Percentiles rank a stretch among this genome's conserved stretches.
Evolutionary conservation across 352 stramenopile species (phyloP).

Genomic region (Phytophthora parvispora): DNA sequence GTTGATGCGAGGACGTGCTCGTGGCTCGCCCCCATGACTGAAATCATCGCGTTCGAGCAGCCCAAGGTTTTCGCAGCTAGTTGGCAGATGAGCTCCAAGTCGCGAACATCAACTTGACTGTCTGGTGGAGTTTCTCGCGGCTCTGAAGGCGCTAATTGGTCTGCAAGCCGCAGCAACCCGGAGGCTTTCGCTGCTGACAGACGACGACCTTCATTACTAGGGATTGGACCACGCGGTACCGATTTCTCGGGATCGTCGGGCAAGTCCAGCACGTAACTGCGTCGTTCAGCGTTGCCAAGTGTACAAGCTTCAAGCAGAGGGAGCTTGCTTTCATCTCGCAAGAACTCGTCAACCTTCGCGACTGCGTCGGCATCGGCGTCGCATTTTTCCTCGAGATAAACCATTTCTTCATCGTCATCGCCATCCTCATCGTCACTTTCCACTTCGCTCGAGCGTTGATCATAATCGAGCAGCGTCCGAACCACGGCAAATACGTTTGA

Average conservation of each 20-base stretch:
- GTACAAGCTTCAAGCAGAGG: slow-evolving; percentile 29
- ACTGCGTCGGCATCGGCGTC: neutral
- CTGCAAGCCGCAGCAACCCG: slow-evolving; percentile 8
- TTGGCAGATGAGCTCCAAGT: slow-evolving; percentile 66
- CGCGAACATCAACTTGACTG: slow-evolving; percentile 29
- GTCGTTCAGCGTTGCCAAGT: slow-evolving; percentile 42
- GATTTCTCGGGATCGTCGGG: slow-evolving; percentile 12
- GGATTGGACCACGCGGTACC: slow-evolving; percentile 23
- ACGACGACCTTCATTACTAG: slow-evolving; percentile 28
- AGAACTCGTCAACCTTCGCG: slow-evolving; percentile 15
- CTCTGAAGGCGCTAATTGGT: slow-evolving; percentile 11
- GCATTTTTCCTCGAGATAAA: neutral
- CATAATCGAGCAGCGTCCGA: slow-evolving; percentile 10
- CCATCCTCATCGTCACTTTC: slow-evolving; percentile 1
- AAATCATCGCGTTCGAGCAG: slow-evolving; percentile 54
- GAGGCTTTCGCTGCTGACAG: slow-evolving; percentile 19
- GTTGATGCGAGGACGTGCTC: slow-evolving; percentile 59
- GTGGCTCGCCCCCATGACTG: slow-evolving; percentile 50
- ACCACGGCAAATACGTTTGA: slow-evolving; percentile 38
- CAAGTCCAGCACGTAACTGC: slow-evolving; percentile 44
- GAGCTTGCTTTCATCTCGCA: slow-evolving; percentile 11
- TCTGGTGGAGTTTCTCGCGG: slow-evolving; percentile 7
- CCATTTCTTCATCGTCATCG: neutral
- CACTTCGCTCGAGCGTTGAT: neutral
- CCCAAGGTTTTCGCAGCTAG: slow-evolving; percentile 48